Evolutionary conservation across 345 rosid species (phyloP).

Genomic region (Melaleuca quinquenervia): DNA sequence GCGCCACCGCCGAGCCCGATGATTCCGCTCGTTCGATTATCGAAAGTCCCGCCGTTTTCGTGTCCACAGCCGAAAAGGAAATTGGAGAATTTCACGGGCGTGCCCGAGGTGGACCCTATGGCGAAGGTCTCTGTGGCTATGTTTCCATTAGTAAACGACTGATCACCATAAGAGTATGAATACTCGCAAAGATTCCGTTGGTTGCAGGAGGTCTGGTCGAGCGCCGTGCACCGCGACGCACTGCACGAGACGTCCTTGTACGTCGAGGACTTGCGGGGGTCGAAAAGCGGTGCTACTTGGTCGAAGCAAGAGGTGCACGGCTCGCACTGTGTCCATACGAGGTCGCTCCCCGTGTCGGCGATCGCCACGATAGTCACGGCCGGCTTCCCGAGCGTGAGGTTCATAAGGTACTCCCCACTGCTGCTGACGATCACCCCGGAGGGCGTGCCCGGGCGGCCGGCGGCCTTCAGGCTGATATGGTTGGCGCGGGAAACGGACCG

Average conservation of each 20-base stretch:
- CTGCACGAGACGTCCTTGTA: neutral
- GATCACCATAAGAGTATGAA: constrained; percentile 1
- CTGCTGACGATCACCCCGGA: neutral
- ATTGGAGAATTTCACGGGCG: neutral
- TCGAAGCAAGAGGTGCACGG: constrained; percentile 18
- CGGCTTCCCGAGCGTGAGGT: constrained; percentile 15
- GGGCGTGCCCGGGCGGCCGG: neutral
- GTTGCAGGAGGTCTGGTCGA: neutral
- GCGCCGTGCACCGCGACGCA: neutral
- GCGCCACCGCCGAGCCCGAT: constrained; percentile 15
- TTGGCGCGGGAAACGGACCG: neutral
- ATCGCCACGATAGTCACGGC: neutral
- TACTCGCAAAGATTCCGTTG: neutral
- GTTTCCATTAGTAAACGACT: neutral
- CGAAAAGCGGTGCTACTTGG: constrained; percentile 5
- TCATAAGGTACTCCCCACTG: constrained; percentile 14
- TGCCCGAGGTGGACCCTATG: neutral
- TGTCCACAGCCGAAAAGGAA: constrained; percentile 16
- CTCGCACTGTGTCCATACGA: constrained; percentile 25
- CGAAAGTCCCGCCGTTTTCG: constrained; percentile 6
- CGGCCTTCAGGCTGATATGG: neutral
- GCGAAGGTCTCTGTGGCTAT: constrained; percentile 9
- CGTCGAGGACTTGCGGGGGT: constrained; percentile 8
- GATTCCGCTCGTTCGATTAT: neutral
- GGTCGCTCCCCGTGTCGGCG: constrained; percentile 28